These are phyloP conservation scores for Cocos nucifera DNA, from an alignment of 176 grass and related monocot genomes.

Conservation along the genomic window DNA sequence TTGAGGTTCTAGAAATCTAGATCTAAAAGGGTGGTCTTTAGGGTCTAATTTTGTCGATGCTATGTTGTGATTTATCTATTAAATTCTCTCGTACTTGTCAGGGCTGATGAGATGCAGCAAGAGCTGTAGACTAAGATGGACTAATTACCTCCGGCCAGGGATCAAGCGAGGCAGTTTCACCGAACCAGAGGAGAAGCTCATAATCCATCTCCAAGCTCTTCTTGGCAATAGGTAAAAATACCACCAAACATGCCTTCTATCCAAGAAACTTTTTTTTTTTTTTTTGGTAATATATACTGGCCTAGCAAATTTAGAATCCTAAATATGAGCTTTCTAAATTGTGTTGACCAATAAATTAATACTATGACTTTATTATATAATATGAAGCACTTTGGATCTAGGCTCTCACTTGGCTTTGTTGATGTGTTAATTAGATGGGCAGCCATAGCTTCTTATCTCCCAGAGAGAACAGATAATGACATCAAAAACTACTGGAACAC, in stretches of 20 bases:
- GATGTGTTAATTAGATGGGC: constrained; percentile 48
- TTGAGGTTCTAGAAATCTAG: too few species aligned
- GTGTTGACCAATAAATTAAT: too few species aligned
- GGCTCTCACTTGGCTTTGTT: not conserved
- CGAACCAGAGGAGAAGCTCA: constrained; percentile 87
- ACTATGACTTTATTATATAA: too few species aligned
- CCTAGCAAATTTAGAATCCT: too few species aligned
- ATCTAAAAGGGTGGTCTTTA: too few species aligned
- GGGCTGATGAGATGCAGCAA: constrained; percentile 98
- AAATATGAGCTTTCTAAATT: too few species aligned
- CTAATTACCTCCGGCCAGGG: constrained; percentile 89
- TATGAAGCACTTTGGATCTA: not conserved
- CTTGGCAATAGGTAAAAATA: constrained; percentile 70
- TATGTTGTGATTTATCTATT: constrained; percentile 1
- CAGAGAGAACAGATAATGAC: constrained; percentile 94
- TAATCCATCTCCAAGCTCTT: constrained; percentile 86
- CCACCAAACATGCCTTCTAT: too few species aligned
- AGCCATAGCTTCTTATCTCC: constrained; percentile 88
- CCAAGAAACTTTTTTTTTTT: too few species aligned
- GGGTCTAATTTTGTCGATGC: too few species aligned
- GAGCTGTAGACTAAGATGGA: constrained; percentile 95
- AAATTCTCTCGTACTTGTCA: constrained; percentile 5
- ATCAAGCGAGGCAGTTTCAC: constrained; percentile 95
- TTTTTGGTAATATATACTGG: too few species aligned
- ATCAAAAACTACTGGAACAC: constrained; percentile 99